phyloP scores from a whole-genome alignment of 495 filamentous ascomycete species.

The Usnea hakonensis region DNA sequence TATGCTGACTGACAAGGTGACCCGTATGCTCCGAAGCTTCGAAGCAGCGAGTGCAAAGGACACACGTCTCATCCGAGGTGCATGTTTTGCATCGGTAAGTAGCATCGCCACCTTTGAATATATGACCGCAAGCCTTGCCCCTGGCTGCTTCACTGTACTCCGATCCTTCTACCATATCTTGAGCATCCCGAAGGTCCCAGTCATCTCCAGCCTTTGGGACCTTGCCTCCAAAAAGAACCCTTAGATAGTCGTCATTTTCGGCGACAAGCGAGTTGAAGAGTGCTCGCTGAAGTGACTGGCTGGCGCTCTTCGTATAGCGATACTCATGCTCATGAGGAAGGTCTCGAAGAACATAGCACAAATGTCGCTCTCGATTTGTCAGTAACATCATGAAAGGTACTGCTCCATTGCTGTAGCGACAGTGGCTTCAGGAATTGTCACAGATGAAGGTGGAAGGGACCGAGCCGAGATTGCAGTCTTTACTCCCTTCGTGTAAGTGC shows the following conservation, averaged over 20 bases:
- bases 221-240: slow-evolving; percentile 73
- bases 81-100: slow-evolving; percentile 93
- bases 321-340: slow-evolving; percentile 60
- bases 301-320: slow-evolving; percentile 63
- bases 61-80: slow-evolving; percentile 77
- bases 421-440: neutral
- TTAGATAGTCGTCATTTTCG: slow-evolving; percentile 61
- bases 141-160: slow-evolving; percentile 90
- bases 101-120: slow-evolving; percentile 85
- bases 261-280: slow-evolving; percentile 82
- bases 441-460: neutral
- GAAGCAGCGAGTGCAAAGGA: slow-evolving; percentile 84
- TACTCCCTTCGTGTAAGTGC: neutral
- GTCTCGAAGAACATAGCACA: slow-evolving; percentile 65
- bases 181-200: slow-evolving; percentile 74
- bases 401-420: slow-evolving; percentile 1
- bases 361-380: slow-evolving; percentile 51
- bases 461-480: neutral
- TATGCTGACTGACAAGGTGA: slow-evolving; percentile 77
- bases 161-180: slow-evolving; percentile 86
- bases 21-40: slow-evolving; percentile 92
- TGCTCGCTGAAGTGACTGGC: slow-evolving; percentile 58
- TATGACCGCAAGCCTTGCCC: slow-evolving; percentile 95
- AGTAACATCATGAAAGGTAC: slow-evolving; percentile 14
- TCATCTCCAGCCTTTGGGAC: slow-evolving; percentile 42